Conservation (phyloP, 108 stramenopile species). For the Skeletonema marinoi region DNA sequence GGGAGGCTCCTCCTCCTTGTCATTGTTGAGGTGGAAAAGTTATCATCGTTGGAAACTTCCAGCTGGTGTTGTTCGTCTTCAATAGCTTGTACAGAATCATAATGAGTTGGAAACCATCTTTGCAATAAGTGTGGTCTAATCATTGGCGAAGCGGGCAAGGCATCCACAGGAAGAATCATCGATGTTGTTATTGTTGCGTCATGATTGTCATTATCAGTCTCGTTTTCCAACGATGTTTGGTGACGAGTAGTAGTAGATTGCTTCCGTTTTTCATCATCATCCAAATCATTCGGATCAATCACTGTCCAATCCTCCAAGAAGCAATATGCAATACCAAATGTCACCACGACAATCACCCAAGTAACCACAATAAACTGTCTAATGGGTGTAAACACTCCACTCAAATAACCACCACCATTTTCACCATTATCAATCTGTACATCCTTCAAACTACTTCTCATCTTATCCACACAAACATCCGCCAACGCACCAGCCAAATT, state of each 20-base stretch:
- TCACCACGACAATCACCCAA: slow-evolving; percentile 19
- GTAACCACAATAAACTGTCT: slow-evolving; percentile 44
- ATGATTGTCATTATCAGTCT: background rate
- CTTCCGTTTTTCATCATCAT: slow-evolving; percentile 6
- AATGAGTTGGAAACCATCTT: slow-evolving; percentile 18
- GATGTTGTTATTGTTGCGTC: background rate
- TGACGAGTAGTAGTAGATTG: too few species aligned
- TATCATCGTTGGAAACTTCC: too few species aligned
- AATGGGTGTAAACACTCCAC: slow-evolving; percentile 34
- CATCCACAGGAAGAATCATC: background rate
- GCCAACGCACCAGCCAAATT: slow-evolving; percentile 41
- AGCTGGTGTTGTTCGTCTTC: background rate
- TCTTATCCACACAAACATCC: slow-evolving; percentile 25
- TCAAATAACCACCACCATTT: background rate
- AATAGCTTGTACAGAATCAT: background rate
- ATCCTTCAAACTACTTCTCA: slow-evolving; percentile 21
- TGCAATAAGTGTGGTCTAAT: slow-evolving; percentile 5
- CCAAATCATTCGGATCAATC: slow-evolving; percentile 30
- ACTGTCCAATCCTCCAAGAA: slow-evolving; percentile 41
- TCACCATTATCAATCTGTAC: background rate
- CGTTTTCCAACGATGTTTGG: too few species aligned
- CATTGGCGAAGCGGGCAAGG: slow-evolving; percentile 14
- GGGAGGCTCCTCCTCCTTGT: background rate
- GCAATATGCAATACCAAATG: slow-evolving; percentile 24
- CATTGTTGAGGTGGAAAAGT: too few species aligned